Evolutionary conservation across 2,329 filamentous ascomycete species (phyloP).

Genomic region (Apiospora sp.): DNA sequence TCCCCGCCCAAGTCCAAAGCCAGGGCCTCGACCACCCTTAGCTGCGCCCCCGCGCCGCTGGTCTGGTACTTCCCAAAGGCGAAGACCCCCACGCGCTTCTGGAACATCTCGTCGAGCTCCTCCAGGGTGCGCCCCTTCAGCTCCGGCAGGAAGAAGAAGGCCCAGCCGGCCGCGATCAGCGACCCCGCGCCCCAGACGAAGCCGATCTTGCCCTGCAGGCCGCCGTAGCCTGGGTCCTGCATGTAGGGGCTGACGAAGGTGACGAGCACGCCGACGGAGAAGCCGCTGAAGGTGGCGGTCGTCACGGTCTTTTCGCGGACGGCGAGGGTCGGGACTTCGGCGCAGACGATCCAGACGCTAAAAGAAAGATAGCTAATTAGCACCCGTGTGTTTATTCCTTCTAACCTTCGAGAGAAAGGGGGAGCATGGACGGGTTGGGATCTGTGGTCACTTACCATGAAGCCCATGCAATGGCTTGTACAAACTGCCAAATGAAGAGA

Average conservation of each 20-base stretch:
- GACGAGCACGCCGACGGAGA: slow-evolving; percentile 37
- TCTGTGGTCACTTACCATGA: slow-evolving; percentile 28
- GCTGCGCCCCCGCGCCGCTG: slow-evolving; percentile 22
- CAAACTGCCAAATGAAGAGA: slow-evolving; percentile 31
- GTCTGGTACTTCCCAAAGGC: slow-evolving; percentile 25
- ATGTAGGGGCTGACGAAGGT: slow-evolving; percentile 43
- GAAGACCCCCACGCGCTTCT: slow-evolving; percentile 27
- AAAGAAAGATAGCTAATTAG: not conserved
- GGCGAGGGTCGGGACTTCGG: slow-evolving; percentile 38
- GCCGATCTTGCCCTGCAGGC: slow-evolving; percentile 35
- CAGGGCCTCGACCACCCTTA: slow-evolving; percentile 21
- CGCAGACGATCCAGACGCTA: slow-evolving; percentile 40
- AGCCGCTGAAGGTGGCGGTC: slow-evolving; percentile 38
- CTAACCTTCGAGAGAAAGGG: not conserved
- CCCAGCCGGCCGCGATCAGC: slow-evolving; percentile 35
- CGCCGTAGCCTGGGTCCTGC: slow-evolving; percentile 37
- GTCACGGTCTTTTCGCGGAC: slow-evolving; percentile 41
- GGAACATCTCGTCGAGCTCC: slow-evolving; percentile 42
- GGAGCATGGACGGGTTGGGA: not conserved
- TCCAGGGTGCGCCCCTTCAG: slow-evolving; percentile 42
- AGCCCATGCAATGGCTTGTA: slow-evolving; percentile 30
- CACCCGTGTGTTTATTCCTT: not conserved
- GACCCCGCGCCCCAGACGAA: slow-evolving; percentile 42
- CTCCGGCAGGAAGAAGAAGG: slow-evolving; percentile 41
- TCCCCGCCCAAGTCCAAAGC: not conserved